These are phyloP conservation scores for Globisporangium rhizosaccharum DNA, from an alignment of 352 stramenopile genomes.

Conservation along the genomic window DNA sequence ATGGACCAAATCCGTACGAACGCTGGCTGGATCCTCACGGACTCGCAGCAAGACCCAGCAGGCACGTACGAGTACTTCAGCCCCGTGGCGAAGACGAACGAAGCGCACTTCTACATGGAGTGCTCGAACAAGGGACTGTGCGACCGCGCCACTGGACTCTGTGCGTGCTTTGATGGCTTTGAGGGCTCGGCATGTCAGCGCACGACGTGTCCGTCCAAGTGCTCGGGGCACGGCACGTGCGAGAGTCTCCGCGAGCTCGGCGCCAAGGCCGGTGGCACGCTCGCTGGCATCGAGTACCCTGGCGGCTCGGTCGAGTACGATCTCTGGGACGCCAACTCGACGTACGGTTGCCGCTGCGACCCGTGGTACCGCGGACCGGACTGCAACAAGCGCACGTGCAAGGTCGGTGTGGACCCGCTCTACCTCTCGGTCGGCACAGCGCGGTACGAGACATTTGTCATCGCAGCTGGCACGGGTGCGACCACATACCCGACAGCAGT, in stretches of 20 bases:
- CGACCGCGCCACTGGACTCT: conserved; percentile 76
- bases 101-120: conserved; percentile 91
- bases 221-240: conserved; percentile 67
- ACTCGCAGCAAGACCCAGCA: conserved; percentile 66
- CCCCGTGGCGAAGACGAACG: conserved; percentile 25
- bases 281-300: conserved; percentile 26
- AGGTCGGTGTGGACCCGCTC: conserved; percentile 66
- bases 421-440: conserved; percentile 35
- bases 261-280: conserved; percentile 32
- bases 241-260: conserved; percentile 59
- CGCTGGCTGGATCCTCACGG: conserved; percentile 52
- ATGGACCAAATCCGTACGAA: conserved; percentile 48
- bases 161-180: conserved; percentile 88
- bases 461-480: conserved; percentile 20
- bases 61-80: conserved; percentile 76
- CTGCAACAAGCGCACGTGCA: conserved; percentile 64
- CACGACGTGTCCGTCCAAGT: conserved; percentile 62
- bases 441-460: conserved; percentile 44
- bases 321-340: conserved; percentile 80
- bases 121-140: conserved; percentile 93
- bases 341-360: conserved; percentile 87
- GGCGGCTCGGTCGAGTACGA: conserved; percentile 32
- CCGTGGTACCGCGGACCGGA: conserved; percentile 82
- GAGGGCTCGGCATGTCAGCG: conserved; percentile 86
- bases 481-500: conserved; percentile 1